Evolutionary conservation across 73 alveolate species (phyloP).

Genomic region (Blepharisma stoltei): DNA sequence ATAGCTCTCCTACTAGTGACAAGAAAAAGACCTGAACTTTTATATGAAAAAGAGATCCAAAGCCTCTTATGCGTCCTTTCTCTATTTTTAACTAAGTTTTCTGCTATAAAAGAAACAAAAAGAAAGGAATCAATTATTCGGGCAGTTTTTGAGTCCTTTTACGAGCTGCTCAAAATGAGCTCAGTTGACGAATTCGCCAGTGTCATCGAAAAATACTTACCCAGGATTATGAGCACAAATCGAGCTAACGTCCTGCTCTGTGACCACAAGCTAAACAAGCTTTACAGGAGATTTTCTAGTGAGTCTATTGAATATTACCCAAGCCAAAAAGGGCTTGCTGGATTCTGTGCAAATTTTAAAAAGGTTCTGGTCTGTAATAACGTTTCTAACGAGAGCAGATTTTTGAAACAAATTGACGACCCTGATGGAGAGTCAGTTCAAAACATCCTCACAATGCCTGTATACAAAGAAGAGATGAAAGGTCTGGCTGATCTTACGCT

Average conservation of each 20-base stretch:
- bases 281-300: not conserved
- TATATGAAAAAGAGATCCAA: not conserved
- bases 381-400: not conserved
- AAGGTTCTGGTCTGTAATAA: not conserved
- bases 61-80: not conserved
- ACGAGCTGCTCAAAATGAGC: not conserved
- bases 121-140: not conserved
- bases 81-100: not conserved
- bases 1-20: not conserved
- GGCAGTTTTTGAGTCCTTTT: not conserved
- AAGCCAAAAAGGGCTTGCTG: not conserved
- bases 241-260: not conserved
- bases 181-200: not conserved
- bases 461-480: not conserved
- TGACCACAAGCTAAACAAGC: not conserved
- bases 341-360: slow-evolving; percentile 4
- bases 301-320: not conserved
- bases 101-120: not conserved
- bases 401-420: slow-evolving; percentile 12
- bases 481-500: not conserved
- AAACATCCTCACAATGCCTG: not conserved
- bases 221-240: not conserved
- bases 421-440: not conserved
- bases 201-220: not conserved
- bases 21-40: slow-evolving; percentile 16